A percentile compares a stretch with the other conserved stretches of the same genome.
phyloP scores from a whole-genome alignment of 352 stramenopile genomes.

The Globisporangium nagaii region DNA sequence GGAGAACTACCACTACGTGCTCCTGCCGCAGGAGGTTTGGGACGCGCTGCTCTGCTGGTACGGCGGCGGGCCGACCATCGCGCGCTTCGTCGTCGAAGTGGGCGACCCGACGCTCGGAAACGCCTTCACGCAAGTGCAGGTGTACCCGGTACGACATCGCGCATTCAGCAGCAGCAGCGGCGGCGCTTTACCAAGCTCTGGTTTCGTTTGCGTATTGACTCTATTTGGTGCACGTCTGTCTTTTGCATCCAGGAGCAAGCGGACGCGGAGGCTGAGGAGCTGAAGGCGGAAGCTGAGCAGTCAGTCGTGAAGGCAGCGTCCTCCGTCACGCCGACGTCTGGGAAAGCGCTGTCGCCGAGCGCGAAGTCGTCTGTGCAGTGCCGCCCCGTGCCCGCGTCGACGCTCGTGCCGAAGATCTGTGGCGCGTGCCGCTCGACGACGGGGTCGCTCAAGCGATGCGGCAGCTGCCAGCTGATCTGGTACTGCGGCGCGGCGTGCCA shows the following conservation, averaged over 20 bases:
- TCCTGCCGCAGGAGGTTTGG: conserved; percentile 75
- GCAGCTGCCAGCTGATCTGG: conserved; percentile 66
- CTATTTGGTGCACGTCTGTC: background rate
- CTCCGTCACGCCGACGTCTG: background rate
- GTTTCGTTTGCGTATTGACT: background rate
- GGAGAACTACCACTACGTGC: conserved; percentile 71
- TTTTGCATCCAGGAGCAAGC: conserved; percentile 26
- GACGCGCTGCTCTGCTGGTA: conserved; percentile 67
- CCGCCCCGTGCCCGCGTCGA: conserved; percentile 3
- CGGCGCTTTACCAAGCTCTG: too few species aligned
- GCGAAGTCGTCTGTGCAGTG: conserved; percentile 23
- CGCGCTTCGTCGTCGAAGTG: conserved; percentile 66
- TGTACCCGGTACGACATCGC: conserved; percentile 52
- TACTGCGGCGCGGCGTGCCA: conserved; percentile 77
- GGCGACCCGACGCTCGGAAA: conserved; percentile 50
- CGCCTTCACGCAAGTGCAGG: conserved; percentile 61
- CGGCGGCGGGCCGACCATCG: conserved; percentile 58
- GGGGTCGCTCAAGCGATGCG: conserved; percentile 60
- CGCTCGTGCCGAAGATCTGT: conserved; percentile 51
- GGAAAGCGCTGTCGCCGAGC: background rate
- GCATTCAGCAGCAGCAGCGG: background rate
- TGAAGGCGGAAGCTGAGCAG: conserved; percentile 13
- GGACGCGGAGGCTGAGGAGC: conserved; percentile 17
- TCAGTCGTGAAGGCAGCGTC: conserved; percentile 3
- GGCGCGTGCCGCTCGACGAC: conserved; percentile 46